Conservation (phyloP, 2,329 filamentous ascomycete species). For the Cordyceps farinosa region DNA sequence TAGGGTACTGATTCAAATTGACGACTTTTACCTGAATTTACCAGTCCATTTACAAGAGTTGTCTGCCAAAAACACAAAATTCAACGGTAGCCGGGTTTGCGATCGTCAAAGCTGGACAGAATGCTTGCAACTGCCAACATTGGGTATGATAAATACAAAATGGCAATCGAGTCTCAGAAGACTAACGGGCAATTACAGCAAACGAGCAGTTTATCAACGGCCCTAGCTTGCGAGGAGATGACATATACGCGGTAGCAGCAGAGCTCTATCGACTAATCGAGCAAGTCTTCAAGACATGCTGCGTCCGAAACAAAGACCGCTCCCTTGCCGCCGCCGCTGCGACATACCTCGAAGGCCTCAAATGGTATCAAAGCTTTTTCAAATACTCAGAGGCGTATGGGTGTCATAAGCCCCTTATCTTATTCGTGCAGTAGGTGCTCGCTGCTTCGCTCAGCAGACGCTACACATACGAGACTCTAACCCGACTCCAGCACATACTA, state of each 20-base stretch:
- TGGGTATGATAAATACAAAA: background rate
- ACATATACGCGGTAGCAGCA: background rate
- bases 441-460: background rate
- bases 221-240: background rate
- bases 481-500: background rate
- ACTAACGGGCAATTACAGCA: background rate
- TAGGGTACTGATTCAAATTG: conserved; percentile 3
- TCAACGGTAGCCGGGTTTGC: too few species aligned
- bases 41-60: background rate
- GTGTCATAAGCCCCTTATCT: background rate
- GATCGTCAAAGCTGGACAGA: conserved; percentile 8
- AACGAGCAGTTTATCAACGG: background rate
- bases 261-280: conserved; percentile 4
- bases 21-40: background rate
- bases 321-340: background rate
- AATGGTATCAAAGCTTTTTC: conserved; percentile 16
- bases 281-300: conserved; percentile 8
- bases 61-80: background rate
- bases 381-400: background rate
- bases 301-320: background rate
- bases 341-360: background rate
- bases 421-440: conserved; percentile 7
- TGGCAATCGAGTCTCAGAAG: background rate
- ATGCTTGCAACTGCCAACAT: background rate
- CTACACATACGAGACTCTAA: background rate